Percentiles rank a stretch among this genome's conserved stretches.
Evolutionary conservation across 768 basidiomycete species (phyloP).

Genomic region (Pleurotus salmoneostramineus): DNA sequence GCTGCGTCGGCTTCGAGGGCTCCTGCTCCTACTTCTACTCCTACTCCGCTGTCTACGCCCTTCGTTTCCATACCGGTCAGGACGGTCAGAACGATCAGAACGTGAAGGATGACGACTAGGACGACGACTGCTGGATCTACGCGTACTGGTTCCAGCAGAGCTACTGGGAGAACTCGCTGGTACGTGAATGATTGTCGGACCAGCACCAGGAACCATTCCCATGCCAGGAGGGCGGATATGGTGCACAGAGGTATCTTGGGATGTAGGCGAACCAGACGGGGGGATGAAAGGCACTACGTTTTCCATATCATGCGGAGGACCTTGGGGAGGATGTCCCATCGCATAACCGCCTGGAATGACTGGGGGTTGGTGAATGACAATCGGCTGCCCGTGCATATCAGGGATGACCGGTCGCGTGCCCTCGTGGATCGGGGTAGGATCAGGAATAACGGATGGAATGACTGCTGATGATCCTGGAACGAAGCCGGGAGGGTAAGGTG

Average conservation of each 20-base stretch:
- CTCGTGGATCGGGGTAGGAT: slow-evolving; percentile 1
- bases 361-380: not conserved
- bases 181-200: slow-evolving; percentile 1
- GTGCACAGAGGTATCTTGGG: not conserved
- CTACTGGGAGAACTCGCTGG: slow-evolving; percentile 9
- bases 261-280: slow-evolving; percentile 3
- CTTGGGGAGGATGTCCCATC: not conserved
- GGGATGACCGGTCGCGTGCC: slow-evolving; percentile 23
- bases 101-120: slow-evolving; percentile 9
- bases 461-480: slow-evolving; percentile 20
- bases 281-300: slow-evolving; percentile 15
- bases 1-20: slow-evolving; percentile 6
- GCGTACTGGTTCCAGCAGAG: slow-evolving; percentile 8
- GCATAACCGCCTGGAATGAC: not conserved
- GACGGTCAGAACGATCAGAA: slow-evolving; percentile 9
- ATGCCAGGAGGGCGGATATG: slow-evolving; percentile 3
- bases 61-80: not conserved
- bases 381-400: not conserved
- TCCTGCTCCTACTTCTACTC: not conserved
- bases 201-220: not conserved
- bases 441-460: slow-evolving; percentile 33
- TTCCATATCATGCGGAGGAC: not conserved
- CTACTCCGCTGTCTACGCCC: slow-evolving; percentile 8
- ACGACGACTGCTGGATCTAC: slow-evolving; percentile 6
- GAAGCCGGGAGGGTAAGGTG: slow-evolving; percentile 13